Evolutionary conservation across 2,329 filamentous ascomycete genomes (phyloP).

Genomic region (Lecanicillium sp.): DNA sequence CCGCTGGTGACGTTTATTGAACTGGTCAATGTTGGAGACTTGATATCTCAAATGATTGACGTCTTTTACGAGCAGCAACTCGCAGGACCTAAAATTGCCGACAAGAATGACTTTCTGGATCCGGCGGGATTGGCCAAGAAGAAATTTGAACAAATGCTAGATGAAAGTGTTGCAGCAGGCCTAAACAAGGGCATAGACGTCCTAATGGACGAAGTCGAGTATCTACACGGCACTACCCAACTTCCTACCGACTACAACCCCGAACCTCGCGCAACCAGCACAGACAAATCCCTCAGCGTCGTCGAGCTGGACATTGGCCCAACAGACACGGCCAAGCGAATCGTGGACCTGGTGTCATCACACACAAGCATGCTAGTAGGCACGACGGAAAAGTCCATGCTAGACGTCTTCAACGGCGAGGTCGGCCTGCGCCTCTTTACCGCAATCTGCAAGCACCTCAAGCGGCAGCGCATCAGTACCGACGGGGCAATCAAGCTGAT

Average conservation of each 20-base stretch:
- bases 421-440: conserved; percentile 89
- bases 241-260: conserved; percentile 87
- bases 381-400: conserved; percentile 94
- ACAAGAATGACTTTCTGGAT: conserved; percentile 90
- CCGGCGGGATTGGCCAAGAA: conserved; percentile 92
- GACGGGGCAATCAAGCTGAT: conserved; percentile 88
- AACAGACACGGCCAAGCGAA: conserved; percentile 66
- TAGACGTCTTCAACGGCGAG: conserved; percentile 98
- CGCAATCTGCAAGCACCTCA: conserved; percentile 92
- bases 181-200: conserved; percentile 97
- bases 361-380: conserved; percentile 91
- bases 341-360: conserved; percentile 77
- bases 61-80: conserved; percentile 98
- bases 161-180: conserved; percentile 90
- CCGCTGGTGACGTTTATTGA: conserved; percentile 94
- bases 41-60: conserved; percentile 98
- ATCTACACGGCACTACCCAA: conserved; percentile 84
- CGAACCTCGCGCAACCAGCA: conserved; percentile 19
- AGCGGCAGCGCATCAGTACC: conserved; percentile 85
- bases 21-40: conserved; percentile 92
- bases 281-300: conserved; percentile 16
- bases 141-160: conserved; percentile 96
- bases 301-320: conserved; percentile 49
- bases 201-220: conserved; percentile 96
- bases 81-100: conserved; percentile 69